phyloP scores from a whole-genome alignment of 441 rosid species.

The Flueggea neowawraea region DNA sequence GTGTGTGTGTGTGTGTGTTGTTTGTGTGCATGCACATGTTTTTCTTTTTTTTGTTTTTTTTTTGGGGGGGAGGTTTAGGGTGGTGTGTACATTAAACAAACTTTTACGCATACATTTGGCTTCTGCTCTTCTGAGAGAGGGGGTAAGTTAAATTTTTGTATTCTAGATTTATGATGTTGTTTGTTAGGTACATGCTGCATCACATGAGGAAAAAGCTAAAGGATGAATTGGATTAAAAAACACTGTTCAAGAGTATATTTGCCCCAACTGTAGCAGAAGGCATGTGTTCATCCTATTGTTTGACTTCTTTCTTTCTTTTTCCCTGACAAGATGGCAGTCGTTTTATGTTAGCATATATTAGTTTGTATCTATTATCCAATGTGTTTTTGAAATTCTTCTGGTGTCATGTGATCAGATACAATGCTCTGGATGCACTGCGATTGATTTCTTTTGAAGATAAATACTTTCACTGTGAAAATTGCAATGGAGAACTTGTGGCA shows the following conservation, averaged over 20 bases:
- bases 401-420: conserved; percentile 55
- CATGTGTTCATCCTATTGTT: conserved; percentile 25
- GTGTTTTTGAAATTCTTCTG: conserved; percentile 8
- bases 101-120: conserved; percentile 1
- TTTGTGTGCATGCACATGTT: not conserved
- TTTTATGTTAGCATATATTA: not conserved
- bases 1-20: too few species aligned
- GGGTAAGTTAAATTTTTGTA: conserved; percentile 14
- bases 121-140: conserved; percentile 16
- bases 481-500: conserved; percentile 88
- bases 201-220: conserved; percentile 72
- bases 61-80: too few species aligned
- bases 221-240: conserved; percentile 88
- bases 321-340: not conserved
- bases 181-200: conserved; percentile 73
- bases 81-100: not conserved
- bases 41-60: not conserved
- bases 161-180: conserved; percentile 84
- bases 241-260: conserved; percentile 85
- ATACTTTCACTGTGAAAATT: conserved; percentile 84
- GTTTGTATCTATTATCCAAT: conserved; percentile 5
- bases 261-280: conserved; percentile 90
- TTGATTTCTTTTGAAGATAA: conserved; percentile 71
- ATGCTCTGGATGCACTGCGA: conserved; percentile 81
- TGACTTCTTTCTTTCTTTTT: not conserved